A percentile compares a stretch with the other conserved stretches of the same genome.
These are phyloP conservation scores for Trichosporon sp. DNA, from an alignment of 1,284 basidiomycete genomes.

Conservation along the genomic window DNA sequence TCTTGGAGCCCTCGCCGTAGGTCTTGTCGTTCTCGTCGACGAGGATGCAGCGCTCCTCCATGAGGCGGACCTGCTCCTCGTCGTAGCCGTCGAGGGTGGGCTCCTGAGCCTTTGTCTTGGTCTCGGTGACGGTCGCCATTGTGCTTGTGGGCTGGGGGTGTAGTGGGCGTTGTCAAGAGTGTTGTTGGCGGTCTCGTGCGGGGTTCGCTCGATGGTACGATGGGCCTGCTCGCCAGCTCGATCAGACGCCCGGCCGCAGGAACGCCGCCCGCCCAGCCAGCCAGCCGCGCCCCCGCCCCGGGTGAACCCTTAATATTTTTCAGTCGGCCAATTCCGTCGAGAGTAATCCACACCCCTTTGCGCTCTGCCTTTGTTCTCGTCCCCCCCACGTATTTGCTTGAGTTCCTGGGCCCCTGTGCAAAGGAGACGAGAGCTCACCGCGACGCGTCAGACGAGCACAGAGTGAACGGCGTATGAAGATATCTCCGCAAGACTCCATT, in stretches of 20 bases:
- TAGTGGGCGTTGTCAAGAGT: not conserved
- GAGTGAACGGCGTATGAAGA: not conserved
- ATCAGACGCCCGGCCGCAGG: not conserved
- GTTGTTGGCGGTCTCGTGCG: not conserved
- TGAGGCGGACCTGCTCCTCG: conserved; percentile 67
- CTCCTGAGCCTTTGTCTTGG: conserved; percentile 4
- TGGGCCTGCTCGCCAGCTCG: not conserved
- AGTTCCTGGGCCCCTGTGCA: not conserved
- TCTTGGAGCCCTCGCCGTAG: conserved; percentile 92
- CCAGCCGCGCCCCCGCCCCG: not conserved
- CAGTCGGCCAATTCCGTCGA: conserved; percentile 11
- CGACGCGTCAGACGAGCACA: not conserved
- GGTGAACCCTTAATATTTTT: conserved; percentile 18
- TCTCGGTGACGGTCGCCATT: conserved; percentile 13
- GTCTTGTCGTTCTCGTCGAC: conserved; percentile 86
- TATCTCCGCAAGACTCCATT: not conserved
- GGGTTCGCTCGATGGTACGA: conserved; percentile 2
- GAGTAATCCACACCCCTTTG: not conserved
- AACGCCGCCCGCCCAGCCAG: not conserved
- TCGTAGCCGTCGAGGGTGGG: conserved; percentile 54
- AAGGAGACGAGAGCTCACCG: not conserved
- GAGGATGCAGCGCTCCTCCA: conserved; percentile 97
- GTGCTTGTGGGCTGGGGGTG: conserved; percentile 15
- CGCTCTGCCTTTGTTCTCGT: not conserved
- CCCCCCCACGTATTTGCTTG: not conserved